Evolutionary conservation across 208 protist species (phyloP), one percentile per base, ranked within the genome.

Genomic region (Acanthamoeba divionensis): DNA sequence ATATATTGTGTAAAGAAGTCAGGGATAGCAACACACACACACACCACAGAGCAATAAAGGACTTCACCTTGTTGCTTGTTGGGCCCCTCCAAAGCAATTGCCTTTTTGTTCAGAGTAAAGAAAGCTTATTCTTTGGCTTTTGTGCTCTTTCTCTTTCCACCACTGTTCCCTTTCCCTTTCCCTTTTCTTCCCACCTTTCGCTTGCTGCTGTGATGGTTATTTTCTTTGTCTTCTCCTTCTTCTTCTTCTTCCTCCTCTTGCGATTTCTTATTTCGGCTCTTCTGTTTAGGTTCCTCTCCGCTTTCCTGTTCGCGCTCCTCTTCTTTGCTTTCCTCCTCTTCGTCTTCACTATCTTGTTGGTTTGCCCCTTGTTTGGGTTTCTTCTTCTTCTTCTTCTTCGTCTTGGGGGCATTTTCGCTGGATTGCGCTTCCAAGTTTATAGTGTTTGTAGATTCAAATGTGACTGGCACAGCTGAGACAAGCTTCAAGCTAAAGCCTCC

Each of bases 381-480:
- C 57, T 65, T 65, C 8, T n/a, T 36, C 57, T 65, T 65, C 8
- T 7, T 65, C 8, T 7, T 65, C 13, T n/a, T 65, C 57, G 57
- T 65, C 57, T n/a, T 21, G 15, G 65, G 6, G 7, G 65, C 31
- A 12, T 41, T 55, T 41, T 7, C 12, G 29, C 26, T 10, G 6
- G 29, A 29, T 36, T 83, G 21, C 21, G 57, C 60, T 41, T 24
- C 57, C 21, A 88, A 41, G 41, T 66, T 71, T 44, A 88, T 88
- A 62, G 48, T 71, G 60, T 88, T 71, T 41, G 52, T 71, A 44
- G 80, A 62, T 47, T 88, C 80, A 62, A 88, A 88, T 18, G 80
- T 88, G 60, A 88, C 52, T 10, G 57, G 80, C 41, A 47, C 71
- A 7, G 80, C 66, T 13, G 80, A 88, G 6, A 88, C 41, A 26